Base-by-base conservation (phyloP, 371 early-diverging fungal genomes). In the Apophysomyces variabilis region DNA sequence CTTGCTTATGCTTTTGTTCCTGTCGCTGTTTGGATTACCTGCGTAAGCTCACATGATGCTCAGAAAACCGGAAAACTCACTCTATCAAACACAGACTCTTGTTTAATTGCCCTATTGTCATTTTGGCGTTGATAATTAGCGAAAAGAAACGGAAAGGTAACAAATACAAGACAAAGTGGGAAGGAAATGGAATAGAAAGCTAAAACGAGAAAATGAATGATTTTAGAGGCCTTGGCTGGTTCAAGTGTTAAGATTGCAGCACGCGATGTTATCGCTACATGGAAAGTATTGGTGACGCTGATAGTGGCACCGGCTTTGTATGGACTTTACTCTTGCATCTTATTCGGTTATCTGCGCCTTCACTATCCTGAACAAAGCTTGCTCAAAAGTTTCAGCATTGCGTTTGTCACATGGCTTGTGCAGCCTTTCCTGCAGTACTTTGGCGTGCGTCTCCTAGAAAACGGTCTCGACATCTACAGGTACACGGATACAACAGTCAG, bases 241-340 rank as follows among this genome's bases (percentile, higher is more conserved):
- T 93, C 93, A 9, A 87, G 82, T 58, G 95, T 96, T 58, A 96
- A 96, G 70, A 86, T 95, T 62, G 85, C 85, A 38, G 96, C 91
- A 14, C 86, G 86, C 38, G 96, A 96, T 75, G 95, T 96, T 5
- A 75, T 95, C 7, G 91, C 93, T 0, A 93, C 96, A 1, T 95
- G 95, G 96, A 95, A 95, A 69, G 83, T 95, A 11, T 67, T 92
- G 21, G 86, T 89, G 12, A 84, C 88, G 12, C 61, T 89, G 38
- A 83, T 84, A 4, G 76, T 89, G 38, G 74, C 85, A 39, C 94
- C 94, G 26, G 26, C 81, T 4, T 66, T 92, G 8, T 91, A 88
- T 58, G 71, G 85, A 3, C 69, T 85, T 13, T 92, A 93, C 61
- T 78, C 87, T 8, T 57, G 64, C 39, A 38, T 82, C 26, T 43